Base-by-base conservation (phyloP, 2,329 filamentous ascomycete species). In the Pseudogymnoascus sp. region DNA sequence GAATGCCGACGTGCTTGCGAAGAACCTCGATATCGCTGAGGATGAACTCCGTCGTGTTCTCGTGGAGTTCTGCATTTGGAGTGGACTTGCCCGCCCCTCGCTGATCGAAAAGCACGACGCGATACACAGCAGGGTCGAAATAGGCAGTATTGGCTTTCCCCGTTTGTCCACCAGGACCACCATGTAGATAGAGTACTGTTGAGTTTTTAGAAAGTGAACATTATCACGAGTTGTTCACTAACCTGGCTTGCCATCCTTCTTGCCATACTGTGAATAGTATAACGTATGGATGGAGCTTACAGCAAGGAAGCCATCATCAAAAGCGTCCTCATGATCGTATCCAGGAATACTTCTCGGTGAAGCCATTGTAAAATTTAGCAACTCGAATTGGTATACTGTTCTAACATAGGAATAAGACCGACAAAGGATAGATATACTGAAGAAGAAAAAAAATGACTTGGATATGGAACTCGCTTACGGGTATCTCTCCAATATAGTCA, bases 61-160 rank as follows among this genome's bases (percentile, higher is more conserved):
- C 74, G 10, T 71, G 68, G 2, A 77, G 72, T 26, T 74, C 74
- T 23, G 76, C 75, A 16, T 71, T 69, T 5, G 79, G 79, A 0
- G 72, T 72, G 5, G 78, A 80, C 65, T 77, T 73, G 5, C 79
- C 79, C 14, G 72, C 74, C 5, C 79, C 78, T 14, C 79, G 75
- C 67, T 81, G 79, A 67, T 81, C 79, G 60, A 80, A 71, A 39
- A 80, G 75, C 26, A 81, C 70, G 14, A 78, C 75, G 11, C 77
- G 75, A 67, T 80, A 81, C 42, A 76, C 68, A 6, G 66, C 62
- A 3, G 78, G 78, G 65, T 79, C 70, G 71, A 81, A 81, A 69
- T 76, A 80, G 12, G 64, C 63, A 2, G 76, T 73, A 65, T 76
- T 77, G 34, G 34, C 26, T 62, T 73, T 73, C 16, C 70, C 71